Evolutionary conservation across 371 early-diverging fungal species (phyloP).

Genomic region (Rhizomucor miehei): DNA sequence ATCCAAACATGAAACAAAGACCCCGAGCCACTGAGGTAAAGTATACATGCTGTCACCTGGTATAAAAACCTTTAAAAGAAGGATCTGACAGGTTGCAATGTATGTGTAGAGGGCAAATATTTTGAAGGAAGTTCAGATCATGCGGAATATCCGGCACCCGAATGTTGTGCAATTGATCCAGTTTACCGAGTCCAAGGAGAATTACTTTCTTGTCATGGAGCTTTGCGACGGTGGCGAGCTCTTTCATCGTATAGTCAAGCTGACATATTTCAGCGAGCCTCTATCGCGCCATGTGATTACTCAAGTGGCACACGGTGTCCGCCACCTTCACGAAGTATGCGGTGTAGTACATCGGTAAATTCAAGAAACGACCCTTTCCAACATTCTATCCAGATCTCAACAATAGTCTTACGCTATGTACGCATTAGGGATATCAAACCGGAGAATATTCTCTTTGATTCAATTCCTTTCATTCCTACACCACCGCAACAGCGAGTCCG

Average conservation of each 20-base stretch:
- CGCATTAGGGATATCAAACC: slow-evolving; percentile 85
- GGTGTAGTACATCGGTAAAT: slow-evolving; percentile 82
- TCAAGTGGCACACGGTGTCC: slow-evolving; percentile 88
- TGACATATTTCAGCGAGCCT: slow-evolving; percentile 78
- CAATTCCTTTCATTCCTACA: slow-evolving; percentile 65
- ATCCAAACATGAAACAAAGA: slow-evolving; percentile 43
- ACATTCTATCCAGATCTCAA: neutral
- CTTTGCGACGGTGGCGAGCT: slow-evolving; percentile 84
- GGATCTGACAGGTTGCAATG: slow-evolving; percentile 5
- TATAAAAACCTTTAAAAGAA: neutral
- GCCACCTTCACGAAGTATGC: slow-evolving; percentile 83
- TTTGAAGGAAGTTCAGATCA: slow-evolving; percentile 84
- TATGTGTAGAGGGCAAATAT: slow-evolving; percentile 66
- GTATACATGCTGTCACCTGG: neutral
- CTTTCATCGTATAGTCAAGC: slow-evolving; percentile 78
- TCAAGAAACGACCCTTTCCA: neutral
- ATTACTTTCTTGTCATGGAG: slow-evolving; percentile 86
- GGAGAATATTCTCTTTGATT: slow-evolving; percentile 89
- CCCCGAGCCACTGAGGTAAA: slow-evolving; percentile 43
- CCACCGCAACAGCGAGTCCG: slow-evolving; percentile 16
- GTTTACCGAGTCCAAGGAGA: slow-evolving; percentile 55
- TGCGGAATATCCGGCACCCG: slow-evolving; percentile 77
- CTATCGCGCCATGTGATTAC: slow-evolving; percentile 77
- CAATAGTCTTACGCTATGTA: no score
- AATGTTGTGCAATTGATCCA: slow-evolving; percentile 75